Evolutionary conservation across 306 rosid genomes (phyloP).

Genomic region (Ormosia semicastrata): DNA sequence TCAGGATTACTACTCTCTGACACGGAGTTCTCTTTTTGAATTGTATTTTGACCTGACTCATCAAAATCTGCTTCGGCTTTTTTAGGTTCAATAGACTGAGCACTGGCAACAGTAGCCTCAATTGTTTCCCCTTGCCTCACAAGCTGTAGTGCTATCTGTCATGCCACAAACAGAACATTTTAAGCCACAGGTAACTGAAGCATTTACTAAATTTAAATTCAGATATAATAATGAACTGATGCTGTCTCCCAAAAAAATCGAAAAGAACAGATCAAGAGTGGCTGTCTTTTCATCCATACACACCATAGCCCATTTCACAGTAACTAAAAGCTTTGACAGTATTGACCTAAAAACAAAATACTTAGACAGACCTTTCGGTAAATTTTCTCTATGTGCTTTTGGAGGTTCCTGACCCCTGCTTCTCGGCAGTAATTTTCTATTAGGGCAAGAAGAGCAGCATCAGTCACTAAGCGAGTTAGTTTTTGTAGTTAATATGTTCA

Average conservation of each 20-base stretch:
- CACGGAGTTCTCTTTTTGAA: slow-evolving; percentile 28
- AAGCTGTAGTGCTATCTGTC: slow-evolving; percentile 90
- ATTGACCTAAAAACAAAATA: neutral
- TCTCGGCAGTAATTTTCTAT: slow-evolving; percentile 92
- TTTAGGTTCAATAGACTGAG: slow-evolving; percentile 35
- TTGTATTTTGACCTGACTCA: slow-evolving; percentile 23
- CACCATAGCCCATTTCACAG: neutral
- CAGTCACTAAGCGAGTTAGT: slow-evolving; percentile 48
- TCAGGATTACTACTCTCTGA: slow-evolving; percentile 37
- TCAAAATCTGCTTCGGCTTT: slow-evolving; percentile 35
- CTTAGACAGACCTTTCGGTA: slow-evolving; percentile 75
- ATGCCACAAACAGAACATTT: slow-evolving; percentile 37
- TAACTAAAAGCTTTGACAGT: neutral
- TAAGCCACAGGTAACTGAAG: neutral
- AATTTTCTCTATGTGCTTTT: slow-evolving; percentile 92
- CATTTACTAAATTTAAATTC: slow-evolving; percentile 21
- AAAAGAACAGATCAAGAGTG: neutral
- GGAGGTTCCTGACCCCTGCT: slow-evolving; percentile 93
- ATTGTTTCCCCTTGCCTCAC: slow-evolving; percentile 63
- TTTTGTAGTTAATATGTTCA: slow-evolving; percentile 17
- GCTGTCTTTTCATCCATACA: slow-evolving; percentile 1
- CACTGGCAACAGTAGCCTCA: slow-evolving; percentile 36
- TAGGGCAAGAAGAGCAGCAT: slow-evolving; percentile 83
- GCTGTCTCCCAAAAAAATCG: neutral
- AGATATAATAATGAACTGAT: neutral